A percentile compares a stretch with the other conserved stretches of the same genome.
Evolutionary conservation across 2,329 filamentous ascomycete species (phyloP).

Genomic region (Aspergillus hiratsukae): DNA sequence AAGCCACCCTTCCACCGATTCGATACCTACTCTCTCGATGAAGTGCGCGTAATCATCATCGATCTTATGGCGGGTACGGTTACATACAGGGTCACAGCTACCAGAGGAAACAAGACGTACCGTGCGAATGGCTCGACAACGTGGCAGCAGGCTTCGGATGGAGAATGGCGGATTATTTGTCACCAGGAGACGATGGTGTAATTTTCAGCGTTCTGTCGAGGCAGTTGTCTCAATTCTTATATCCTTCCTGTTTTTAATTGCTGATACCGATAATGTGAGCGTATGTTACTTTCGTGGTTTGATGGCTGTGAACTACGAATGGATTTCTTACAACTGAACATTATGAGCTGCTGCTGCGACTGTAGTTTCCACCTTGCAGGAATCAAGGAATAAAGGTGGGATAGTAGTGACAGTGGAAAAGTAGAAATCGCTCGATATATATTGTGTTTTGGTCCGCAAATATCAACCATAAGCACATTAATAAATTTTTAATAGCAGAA

Average conservation of each 20-base stretch:
- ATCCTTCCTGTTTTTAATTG: neutral
- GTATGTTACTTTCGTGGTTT: neutral
- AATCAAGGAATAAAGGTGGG: too few relatives aligned
- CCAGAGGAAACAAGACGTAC: slow-evolving; percentile 23
- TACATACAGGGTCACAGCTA: slow-evolving; percentile 30
- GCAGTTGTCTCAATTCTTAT: neutral
- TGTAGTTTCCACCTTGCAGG: too few relatives aligned
- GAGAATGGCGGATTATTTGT: slow-evolving; percentile 33
- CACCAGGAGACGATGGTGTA: slow-evolving; percentile 33
- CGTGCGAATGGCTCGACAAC: slow-evolving; percentile 29
- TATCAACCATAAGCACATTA: too few relatives aligned
- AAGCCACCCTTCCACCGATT: slow-evolving; percentile 34
- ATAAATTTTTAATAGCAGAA: too few relatives aligned
- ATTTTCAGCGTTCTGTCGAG: neutral
- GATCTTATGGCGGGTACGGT: slow-evolving; percentile 34
- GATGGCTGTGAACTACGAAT: neutral
- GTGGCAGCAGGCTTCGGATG: slow-evolving; percentile 36
- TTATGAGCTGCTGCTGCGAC: too few relatives aligned
- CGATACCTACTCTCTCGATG: slow-evolving; percentile 26
- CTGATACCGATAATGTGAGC: neutral
- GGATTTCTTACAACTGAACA: neutral
- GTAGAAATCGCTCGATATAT: too few relatives aligned
- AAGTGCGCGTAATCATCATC: slow-evolving; percentile 30
- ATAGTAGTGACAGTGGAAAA: too few relatives aligned
- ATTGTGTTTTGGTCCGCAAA: too few relatives aligned